phyloP scores from a whole-genome alignment of 2,329 filamentous ascomycete genomes.

The Sclerotinia nivalis region DNA sequence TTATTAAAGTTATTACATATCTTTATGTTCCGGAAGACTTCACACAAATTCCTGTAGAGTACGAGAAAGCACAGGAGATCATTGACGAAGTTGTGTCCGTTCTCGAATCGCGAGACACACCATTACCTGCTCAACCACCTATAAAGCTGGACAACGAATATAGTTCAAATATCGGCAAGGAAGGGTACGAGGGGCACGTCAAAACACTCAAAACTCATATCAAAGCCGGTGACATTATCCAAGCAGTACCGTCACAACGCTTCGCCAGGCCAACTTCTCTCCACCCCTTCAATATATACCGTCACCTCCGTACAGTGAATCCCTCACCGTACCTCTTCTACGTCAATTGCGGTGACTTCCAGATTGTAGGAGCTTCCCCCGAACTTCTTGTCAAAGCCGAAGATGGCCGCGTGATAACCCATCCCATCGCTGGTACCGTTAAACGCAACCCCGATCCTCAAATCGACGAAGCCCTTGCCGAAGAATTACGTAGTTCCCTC shows the following conservation, averaged over 20 bases:
- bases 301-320: constrained; percentile 94
- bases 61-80: constrained; percentile 63
- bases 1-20: constrained; percentile 92
- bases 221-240: constrained; percentile 89
- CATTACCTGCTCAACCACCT: constrained; percentile 73
- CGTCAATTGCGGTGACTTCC: constrained; percentile 86
- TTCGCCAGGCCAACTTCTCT: constrained; percentile 85
- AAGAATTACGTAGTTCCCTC: constrained; percentile 73
- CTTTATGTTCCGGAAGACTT: constrained; percentile 65
- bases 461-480: constrained; percentile 78
- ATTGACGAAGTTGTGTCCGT: constrained; percentile 69
- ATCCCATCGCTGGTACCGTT: constrained; percentile 95
- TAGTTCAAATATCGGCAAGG: constrained; percentile 85
- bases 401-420: constrained; percentile 83
- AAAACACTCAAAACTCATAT: constrained; percentile 87
- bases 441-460: constrained; percentile 78
- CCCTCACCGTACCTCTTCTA: constrained; percentile 98
- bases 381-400: constrained; percentile 94
- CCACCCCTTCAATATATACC: constrained; percentile 98
- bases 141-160: constrained; percentile 76
- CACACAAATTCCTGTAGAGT: constrained; percentile 64
- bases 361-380: constrained; percentile 92
- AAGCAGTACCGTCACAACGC: constrained; percentile 92
- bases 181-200: constrained; percentile 91
- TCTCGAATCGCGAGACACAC: constrained; percentile 72